These are phyloP conservation scores for Chalciporus pseudorubinellus DNA, from an alignment of 768 basidiomycete species.

Conservation along the genomic window DNA sequence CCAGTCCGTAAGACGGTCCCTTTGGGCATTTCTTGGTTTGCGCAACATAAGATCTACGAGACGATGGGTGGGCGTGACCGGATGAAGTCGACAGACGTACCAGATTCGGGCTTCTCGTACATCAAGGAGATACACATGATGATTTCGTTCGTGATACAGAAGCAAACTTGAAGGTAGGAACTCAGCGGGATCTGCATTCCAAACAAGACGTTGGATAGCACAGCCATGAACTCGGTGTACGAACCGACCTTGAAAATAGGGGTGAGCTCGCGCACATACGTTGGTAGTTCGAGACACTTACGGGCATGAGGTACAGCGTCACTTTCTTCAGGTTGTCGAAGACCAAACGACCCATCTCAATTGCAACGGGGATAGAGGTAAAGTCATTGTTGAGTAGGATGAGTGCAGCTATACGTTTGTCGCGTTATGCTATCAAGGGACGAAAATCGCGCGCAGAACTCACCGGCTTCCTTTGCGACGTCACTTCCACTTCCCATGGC, in stretches of 20 bases:
- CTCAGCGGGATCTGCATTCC: conserved; percentile 59
- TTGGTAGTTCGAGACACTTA: conserved; percentile 14
- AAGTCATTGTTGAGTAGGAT: conserved; percentile 62
- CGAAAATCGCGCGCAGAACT: no score
- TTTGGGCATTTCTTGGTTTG: conserved; percentile 48
- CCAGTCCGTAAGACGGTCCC: conserved; percentile 50
- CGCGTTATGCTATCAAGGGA: no score
- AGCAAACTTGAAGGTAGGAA: conserved; percentile 54
- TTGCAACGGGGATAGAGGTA: conserved; percentile 54
- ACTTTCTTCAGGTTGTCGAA: conserved; percentile 61
- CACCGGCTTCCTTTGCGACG: no score
- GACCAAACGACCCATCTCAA: conserved; percentile 56
- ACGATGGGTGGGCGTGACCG: not conserved
- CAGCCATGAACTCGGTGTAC: conserved; percentile 58
- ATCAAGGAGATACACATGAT: conserved; percentile 50
- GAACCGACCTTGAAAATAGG: conserved; percentile 40
- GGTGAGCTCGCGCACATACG: not conserved
- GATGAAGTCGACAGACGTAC: conserved; percentile 9
- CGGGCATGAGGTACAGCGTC: conserved; percentile 46
- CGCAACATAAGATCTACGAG: conserved; percentile 42
- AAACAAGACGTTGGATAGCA: conserved; percentile 54
- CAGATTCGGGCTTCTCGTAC: conserved; percentile 51
- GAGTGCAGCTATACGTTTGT: no score
- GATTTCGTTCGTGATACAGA: conserved; percentile 53
- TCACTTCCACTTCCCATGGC: no score